phyloP scores from a whole-genome alignment of 345 rosid species.

The Turritis glabra region DNA sequence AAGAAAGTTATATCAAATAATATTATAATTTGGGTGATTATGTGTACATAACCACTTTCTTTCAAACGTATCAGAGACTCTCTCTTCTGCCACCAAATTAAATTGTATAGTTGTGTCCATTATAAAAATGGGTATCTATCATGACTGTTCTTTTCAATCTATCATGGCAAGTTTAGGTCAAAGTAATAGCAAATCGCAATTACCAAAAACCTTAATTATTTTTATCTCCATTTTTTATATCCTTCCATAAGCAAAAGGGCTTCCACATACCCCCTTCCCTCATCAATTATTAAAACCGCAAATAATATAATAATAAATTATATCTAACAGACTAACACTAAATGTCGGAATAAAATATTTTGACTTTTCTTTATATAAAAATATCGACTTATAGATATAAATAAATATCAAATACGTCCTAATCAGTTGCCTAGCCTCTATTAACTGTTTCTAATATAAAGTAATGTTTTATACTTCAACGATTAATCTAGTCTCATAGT shows the following conservation, averaged over 20 bases:
- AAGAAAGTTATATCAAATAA: neutral
- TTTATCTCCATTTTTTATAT: neutral
- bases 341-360: slow-evolving; percentile 19
- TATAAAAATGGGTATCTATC: slow-evolving; percentile 1
- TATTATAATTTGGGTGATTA: slow-evolving; percentile 26
- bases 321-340: slow-evolving; percentile 16
- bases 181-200: slow-evolving; percentile 23
- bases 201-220: slow-evolving; percentile 21
- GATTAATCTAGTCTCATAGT: slow-evolving; percentile 20
- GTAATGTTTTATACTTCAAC: slow-evolving; percentile 25
- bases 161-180: slow-evolving; percentile 36
- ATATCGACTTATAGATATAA: neutral
- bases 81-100: slow-evolving; percentile 27
- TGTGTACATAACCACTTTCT: slow-evolving; percentile 38
- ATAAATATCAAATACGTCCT: slow-evolving; percentile 26
- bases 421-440: slow-evolving; percentile 29
- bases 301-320: slow-evolving; percentile 1
- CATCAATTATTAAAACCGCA: slow-evolving; percentile 29
- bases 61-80: slow-evolving; percentile 32
- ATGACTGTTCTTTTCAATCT: slow-evolving; percentile 23
- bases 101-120: slow-evolving; percentile 9
- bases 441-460: slow-evolving; percentile 23
- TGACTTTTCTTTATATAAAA: slow-evolving; percentile 34
- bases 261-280: slow-evolving; percentile 19
- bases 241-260: slow-evolving; percentile 24